A percentile compares a stretch with the other conserved stretches of the same genome.
Conservation (phyloP, 2,329 filamentous ascomycete species). For the Thielaviopsis ethacetica region DNA sequence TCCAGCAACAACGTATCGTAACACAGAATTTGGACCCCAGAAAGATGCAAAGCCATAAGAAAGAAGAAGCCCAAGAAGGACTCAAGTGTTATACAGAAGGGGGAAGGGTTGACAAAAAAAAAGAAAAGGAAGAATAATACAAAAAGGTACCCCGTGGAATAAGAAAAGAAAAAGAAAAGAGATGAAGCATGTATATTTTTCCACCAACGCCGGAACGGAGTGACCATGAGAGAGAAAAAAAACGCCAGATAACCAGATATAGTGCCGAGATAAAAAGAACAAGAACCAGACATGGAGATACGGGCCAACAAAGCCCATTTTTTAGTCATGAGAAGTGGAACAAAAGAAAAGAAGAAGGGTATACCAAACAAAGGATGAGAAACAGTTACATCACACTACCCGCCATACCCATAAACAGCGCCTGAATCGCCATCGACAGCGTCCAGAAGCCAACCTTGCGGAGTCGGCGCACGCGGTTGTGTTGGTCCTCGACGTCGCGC, state of each 20-base stretch:
- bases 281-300: background rate
- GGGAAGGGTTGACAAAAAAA: background rate
- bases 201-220: background rate
- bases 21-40: background rate
- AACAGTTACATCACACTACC: constrained; percentile 47
- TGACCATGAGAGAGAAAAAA: background rate
- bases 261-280: background rate
- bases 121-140: background rate
- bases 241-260: background rate
- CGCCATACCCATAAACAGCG: constrained; percentile 86
- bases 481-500: constrained; percentile 74
- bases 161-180: background rate
- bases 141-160: background rate
- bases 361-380: background rate
- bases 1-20: background rate
- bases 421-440: constrained; percentile 78
- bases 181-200: background rate
- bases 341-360: background rate
- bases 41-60: background rate
- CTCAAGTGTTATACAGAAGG: background rate
- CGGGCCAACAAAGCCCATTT: no score
- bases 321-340: no score
- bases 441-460: constrained; percentile 98
- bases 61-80: background rate
- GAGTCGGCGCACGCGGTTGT: constrained; percentile 69